These are phyloP conservation scores for Fusarium sp. DNA, from an alignment of 2,329 filamentous ascomycete species.

Conservation along the genomic window DNA sequence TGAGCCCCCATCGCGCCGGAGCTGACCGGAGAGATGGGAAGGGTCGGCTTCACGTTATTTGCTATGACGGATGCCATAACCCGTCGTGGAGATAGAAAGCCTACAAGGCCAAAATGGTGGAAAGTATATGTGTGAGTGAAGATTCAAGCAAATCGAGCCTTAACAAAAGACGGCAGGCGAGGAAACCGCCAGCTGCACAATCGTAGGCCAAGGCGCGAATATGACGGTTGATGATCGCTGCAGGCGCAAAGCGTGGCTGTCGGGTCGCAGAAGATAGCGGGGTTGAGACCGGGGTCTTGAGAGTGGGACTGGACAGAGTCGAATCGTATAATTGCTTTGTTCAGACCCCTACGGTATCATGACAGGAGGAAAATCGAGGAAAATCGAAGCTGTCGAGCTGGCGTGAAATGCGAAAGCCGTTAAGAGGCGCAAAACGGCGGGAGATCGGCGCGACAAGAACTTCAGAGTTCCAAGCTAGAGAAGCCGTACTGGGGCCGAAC, in stretches of 20 bases:
- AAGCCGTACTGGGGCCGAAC: constrained; percentile 19
- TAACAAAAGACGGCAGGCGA: constrained; percentile 3
- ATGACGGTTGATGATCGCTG: constrained; percentile 30
- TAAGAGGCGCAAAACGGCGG: constrained; percentile 19
- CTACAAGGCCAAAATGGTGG: background rate
- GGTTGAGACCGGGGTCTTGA: constrained; percentile 40
- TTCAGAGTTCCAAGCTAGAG: background rate
- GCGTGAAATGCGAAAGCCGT: constrained; percentile 4
- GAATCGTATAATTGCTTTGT: constrained; percentile 39
- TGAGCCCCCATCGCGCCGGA: constrained; percentile 59
- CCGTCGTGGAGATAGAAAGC: constrained; percentile 23
- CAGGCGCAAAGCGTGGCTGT: constrained; percentile 29
- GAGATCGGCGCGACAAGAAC: constrained; percentile 11
- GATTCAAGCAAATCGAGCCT: background rate
- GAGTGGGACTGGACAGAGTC: constrained; percentile 40
- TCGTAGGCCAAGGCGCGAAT: constrained; percentile 28
- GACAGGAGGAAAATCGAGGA: constrained; percentile 35
- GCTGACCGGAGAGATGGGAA: constrained; percentile 56
- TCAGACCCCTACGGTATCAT: constrained; percentile 44
- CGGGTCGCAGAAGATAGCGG: constrained; percentile 38
- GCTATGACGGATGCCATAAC: constrained; percentile 49
- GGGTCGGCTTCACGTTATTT: constrained; percentile 50
- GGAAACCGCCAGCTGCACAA: constrained; percentile 23
- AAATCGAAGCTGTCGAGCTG: constrained; percentile 20
- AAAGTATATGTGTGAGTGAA: constrained; percentile 2